Evolutionary conservation across 2,329 filamentous ascomycete species (phyloP), one percentile per base, ranked within the genome.

Genomic region (Allantophomopsis cytisporea): DNA sequence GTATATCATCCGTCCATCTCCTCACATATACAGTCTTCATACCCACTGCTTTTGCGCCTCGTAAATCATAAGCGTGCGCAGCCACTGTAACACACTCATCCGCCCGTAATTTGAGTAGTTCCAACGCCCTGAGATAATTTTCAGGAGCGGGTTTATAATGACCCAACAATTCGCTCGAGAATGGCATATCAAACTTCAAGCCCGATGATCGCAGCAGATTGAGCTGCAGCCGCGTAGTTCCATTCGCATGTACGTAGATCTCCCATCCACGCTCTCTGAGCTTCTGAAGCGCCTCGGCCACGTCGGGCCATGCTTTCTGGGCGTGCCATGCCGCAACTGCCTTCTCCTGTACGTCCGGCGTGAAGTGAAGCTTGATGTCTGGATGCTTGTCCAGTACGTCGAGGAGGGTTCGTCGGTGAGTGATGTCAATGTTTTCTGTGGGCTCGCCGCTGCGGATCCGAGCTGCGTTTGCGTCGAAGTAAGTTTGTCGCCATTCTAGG

Each of bases 181-280:
- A 66, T 1, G 75, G 45, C 60, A 67, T 65, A 43, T 71, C 50
- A 52, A 73, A 74, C 1, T 43, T 46, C 35, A 74, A 47, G 0
- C 60, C 62, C 1, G 68, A 65, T 0, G 62, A 71, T 20, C 57
- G 54, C 1, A 53, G 54, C 2, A 75, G 57, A 47, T 75, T 67
- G 2, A 75, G 60, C 45, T 74, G 71, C 1, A 74, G 55, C 13
- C 71, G 61, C 2, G 65, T 68, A 0, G 68, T 73, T 0, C 70
- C 71, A 41, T 75, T 75, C 5, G 69, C 70, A 36, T 66, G 60
- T 4, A 74, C 69, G 39, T 69, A 65, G 0, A 65, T 50, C 42
- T 68, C 61, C 6, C 61, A 52, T 1, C 56, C 58, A 3, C 56
- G 47, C 12, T 59, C 52, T 7, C 18, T 20, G 1, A 73, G 51